phyloP scores from a whole-genome alignment of 768 basidiomycete species.

The Psilocybe azurescens region DNA sequence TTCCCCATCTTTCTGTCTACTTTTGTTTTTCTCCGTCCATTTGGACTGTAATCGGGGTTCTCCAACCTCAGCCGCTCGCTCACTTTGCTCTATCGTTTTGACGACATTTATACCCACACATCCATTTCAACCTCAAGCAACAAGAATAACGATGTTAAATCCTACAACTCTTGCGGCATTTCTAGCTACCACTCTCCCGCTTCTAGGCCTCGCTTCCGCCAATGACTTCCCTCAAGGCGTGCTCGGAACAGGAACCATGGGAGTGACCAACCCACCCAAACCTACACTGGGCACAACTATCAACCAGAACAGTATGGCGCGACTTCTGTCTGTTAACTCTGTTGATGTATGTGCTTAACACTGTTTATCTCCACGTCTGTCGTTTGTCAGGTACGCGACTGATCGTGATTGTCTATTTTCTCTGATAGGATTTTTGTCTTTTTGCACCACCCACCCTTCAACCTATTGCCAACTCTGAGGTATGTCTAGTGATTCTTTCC shows the following conservation, averaged over 20 bases:
- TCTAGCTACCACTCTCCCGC: neutral
- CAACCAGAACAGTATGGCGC: slow-evolving; percentile 46
- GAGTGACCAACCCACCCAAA: slow-evolving; percentile 43
- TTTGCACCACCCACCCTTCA: slow-evolving; percentile 43
- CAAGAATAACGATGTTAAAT: neutral
- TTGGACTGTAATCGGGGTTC: neutral
- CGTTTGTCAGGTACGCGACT: too few relatives aligned
- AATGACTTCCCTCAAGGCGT: slow-evolving; percentile 37
- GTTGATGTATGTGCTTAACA: slow-evolving; percentile 36
- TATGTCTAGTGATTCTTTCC: slow-evolving; percentile 14
- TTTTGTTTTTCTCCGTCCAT: neutral
- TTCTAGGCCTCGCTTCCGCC: neutral
- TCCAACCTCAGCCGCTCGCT: neutral
- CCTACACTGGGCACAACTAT: slow-evolving; percentile 43
- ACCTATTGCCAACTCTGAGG: slow-evolving; percentile 45
- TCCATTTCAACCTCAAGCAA: neutral
- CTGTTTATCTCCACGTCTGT: neutral
- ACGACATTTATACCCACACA: neutral
- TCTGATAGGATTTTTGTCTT: slow-evolving; percentile 43
- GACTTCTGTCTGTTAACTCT: slow-evolving; percentile 44
- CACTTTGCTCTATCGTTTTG: neutral
- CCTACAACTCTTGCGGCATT: neutral
- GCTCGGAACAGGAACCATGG: slow-evolving; percentile 46
- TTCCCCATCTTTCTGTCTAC: neutral
- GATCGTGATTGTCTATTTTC: neutral